Base-by-base conservation (phyloP, 768 basidiomycete genomes). In the Boletellus emodensis region DNA sequence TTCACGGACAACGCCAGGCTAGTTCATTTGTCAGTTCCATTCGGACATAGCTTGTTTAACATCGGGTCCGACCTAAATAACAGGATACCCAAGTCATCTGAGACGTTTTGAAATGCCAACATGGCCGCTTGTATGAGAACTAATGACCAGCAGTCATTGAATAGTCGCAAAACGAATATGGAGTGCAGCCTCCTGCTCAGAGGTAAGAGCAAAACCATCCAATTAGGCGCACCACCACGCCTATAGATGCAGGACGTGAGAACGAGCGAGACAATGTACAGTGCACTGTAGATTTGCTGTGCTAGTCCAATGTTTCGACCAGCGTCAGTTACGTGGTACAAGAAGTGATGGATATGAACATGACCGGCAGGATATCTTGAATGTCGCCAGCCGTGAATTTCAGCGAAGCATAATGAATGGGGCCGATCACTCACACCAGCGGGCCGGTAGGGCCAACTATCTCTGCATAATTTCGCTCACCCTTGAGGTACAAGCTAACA, bases 281-380 rank as follows among this genome's bases (percentile, higher is more conserved):
- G 70, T 0, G 60, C 68, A 3, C 78, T 85, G 60, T 94, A 98
- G 40, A 94, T 75, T 45, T 85, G 80, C 67, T 97, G 94, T 1
- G 85, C 87, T 2, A 78, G 64, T 26, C 63, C 66, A 44, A 94
- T 69, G 58, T 86, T 75, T 46, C 59, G 72, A 6, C 87, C 90
- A 4, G 71, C 68, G 46, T 81, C 67, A 9, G 89, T 87, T 37
- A 93, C 63, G 22, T 60, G 59, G 63, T 89, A 79, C 1, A 99
- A 73, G 24, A 83, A 51, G 4, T 80, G 76, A 68, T 95, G 94
- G 53, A 94, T 82, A 58, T 84, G 81, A 50, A 98, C 75, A 65
- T 96, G 94, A 5, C 94, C 90, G 13, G 94, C 95, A 2, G 96
- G 96, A 69, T 99, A 99, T 35, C 95, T 98, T n/a, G 14, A 4